A percentile compares a stretch with the other conserved stretches of the same genome.
Conservation (phyloP, 1,284 basidiomycete genomes). For the Fistulina hepatica region DNA sequence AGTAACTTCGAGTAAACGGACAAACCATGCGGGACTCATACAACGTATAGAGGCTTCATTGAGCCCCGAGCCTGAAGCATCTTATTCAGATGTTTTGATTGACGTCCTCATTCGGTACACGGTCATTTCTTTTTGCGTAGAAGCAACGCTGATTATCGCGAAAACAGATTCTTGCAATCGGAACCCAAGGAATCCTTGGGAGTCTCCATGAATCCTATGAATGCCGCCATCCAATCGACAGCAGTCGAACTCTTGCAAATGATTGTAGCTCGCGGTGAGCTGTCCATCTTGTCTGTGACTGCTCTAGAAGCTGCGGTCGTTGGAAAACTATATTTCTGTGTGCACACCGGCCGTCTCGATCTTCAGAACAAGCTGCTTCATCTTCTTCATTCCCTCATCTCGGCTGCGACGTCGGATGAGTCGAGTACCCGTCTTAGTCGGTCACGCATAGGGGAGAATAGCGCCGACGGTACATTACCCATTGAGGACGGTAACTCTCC, state of each 20-base stretch:
- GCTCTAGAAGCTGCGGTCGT: conserved; percentile 63
- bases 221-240: conserved; percentile 59
- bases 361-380: conserved; percentile 90
- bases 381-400: conserved; percentile 78
- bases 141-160: neutral
- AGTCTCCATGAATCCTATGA: conserved; percentile 47
- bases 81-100: conserved; percentile 64
- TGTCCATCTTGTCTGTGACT: conserved; percentile 48
- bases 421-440: no score
- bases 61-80: neutral
- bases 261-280: conserved; percentile 70
- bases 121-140: no score
- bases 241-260: conserved; percentile 76
- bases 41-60: conserved; percentile 40
- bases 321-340: conserved; percentile 62
- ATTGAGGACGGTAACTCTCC: no score
- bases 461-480: no score
- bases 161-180: conserved; percentile 59
- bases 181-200: conserved; percentile 46
- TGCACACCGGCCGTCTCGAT: conserved; percentile 63
- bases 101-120: conserved; percentile 58
- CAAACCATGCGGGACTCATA: conserved; percentile 46
- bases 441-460: no score
- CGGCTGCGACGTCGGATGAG: conserved; percentile 35
- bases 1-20: conserved; percentile 47